phyloP scores from a whole-genome alignment of 305 asterid genomes.

The Petunia hybrid region DNA sequence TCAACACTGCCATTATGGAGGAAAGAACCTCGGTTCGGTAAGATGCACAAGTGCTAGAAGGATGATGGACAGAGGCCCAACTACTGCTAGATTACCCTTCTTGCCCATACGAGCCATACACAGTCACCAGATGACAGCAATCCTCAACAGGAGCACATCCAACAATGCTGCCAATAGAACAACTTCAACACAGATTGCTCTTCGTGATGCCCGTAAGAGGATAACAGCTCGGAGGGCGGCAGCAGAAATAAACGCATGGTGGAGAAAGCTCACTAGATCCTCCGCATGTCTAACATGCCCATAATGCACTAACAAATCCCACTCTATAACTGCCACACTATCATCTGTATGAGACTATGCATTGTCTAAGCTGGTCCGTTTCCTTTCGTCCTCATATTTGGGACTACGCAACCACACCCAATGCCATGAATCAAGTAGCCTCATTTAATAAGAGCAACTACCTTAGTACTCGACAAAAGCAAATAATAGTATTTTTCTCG shows the following conservation, averaged over 20 bases:
- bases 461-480: neutral
- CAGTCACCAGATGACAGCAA: neutral
- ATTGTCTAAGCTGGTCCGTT: neutral
- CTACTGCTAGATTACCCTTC: neutral
- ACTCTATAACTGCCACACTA: neutral
- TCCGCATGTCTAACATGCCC: neutral
- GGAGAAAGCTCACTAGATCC: constrained; percentile 1
- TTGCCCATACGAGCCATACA: neutral
- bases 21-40: neutral
- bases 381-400: neutral
- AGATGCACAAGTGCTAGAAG: neutral
- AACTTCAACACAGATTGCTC: constrained; percentile 8
- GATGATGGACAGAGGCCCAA: constrained; percentile 11
- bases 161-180: neutral
- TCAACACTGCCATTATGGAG: neutral
- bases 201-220: neutral
- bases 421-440: constrained; percentile 15
- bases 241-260: neutral
- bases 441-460: neutral
- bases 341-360: neutral
- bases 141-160: neutral
- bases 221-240: neutral
- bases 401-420: neutral
- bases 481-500: neutral
- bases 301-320: neutral